Evolutionary conservation across 1,139 yeast genomes (phyloP).

Genomic region (Yamadazyma spencermartinsiae): DNA sequence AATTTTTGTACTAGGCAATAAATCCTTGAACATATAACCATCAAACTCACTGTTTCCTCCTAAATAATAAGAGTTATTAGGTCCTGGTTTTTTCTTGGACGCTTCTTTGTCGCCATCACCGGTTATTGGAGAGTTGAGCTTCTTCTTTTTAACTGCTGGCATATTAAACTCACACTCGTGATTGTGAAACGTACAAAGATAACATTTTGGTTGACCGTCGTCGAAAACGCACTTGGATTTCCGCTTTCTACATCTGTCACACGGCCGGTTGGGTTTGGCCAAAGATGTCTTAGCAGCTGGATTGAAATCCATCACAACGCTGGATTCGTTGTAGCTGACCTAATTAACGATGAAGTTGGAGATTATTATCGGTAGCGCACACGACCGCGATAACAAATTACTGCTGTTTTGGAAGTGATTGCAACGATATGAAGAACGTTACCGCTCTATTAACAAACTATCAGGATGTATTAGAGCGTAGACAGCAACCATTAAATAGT

Average conservation of each 20-base stretch:
- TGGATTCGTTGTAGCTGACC: no score
- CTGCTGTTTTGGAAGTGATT: no score
- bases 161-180: constrained; percentile 13
- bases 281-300: not conserved
- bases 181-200: constrained; percentile 13
- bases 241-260: constrained; percentile 16
- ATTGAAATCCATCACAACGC: not conserved
- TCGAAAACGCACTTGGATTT: constrained; percentile 17
- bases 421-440: no score
- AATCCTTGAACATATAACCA: constrained; percentile 8
- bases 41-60: constrained; percentile 16
- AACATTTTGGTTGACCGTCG: constrained; percentile 10
- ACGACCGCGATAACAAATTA: no score
- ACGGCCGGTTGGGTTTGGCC: constrained; percentile 12
- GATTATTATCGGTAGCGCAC: no score
- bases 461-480: no score
- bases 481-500: no score
- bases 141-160: constrained; percentile 16
- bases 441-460: no score
- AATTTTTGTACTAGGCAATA: constrained; percentile 5
- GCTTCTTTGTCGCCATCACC: constrained; percentile 1
- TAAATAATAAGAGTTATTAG: constrained; percentile 7
- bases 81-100: not conserved
- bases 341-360: no score
- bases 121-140: constrained; percentile 7